These are phyloP conservation scores for Ustilago xerochloae DNA, from an alignment of 1,284 basidiomycete species.

Conservation along the genomic window DNA sequence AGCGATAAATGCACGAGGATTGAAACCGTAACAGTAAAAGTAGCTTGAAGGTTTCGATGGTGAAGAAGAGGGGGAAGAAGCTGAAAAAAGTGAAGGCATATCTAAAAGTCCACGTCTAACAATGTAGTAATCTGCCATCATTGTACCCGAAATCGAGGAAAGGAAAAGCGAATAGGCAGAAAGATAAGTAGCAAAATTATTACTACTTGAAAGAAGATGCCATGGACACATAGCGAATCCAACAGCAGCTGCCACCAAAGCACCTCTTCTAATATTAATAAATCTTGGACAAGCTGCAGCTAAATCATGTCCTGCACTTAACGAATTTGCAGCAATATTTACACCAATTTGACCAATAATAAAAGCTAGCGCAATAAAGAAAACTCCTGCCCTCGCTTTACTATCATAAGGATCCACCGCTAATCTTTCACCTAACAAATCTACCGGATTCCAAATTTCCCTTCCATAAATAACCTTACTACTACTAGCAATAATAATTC, in stretches of 20 bases:
- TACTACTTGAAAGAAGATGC: conserved; percentile 81
- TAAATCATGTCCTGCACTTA: conserved; percentile 85
- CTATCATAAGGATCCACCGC: conserved; percentile 75
- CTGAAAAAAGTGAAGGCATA: conserved; percentile 78
- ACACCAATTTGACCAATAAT: conserved; percentile 76
- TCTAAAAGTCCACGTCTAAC: conserved; percentile 79
- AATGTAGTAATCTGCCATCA: conserved; percentile 77
- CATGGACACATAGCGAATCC: conserved; percentile 81
- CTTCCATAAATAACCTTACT: conserved; percentile 80
- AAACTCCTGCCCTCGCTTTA: conserved; percentile 69
- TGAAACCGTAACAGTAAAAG: conserved; percentile 78
- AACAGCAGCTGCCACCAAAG: conserved; percentile 80
- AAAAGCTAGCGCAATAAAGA: conserved; percentile 78
- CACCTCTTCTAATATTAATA: conserved; percentile 86
- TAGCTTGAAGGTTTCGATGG: conserved; percentile 73
- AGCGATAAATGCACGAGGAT: conserved; percentile 75
- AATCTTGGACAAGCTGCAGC: conserved; percentile 80
- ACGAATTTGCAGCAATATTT: conserved; percentile 82
- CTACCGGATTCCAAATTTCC: conserved; percentile 83
- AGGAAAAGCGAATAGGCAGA: conserved; percentile 74
- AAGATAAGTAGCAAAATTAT: conserved; percentile 83
- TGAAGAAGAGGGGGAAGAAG: conserved; percentile 1
- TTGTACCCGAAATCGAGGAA: conserved; percentile 67
- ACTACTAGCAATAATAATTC: conserved; percentile 81
- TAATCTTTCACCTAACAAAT: conserved; percentile 78